These are phyloP conservation scores for Macadamia tetraphylla DNA, from an alignment of 164 flowering plant genomes.

Conservation along the genomic window DNA sequence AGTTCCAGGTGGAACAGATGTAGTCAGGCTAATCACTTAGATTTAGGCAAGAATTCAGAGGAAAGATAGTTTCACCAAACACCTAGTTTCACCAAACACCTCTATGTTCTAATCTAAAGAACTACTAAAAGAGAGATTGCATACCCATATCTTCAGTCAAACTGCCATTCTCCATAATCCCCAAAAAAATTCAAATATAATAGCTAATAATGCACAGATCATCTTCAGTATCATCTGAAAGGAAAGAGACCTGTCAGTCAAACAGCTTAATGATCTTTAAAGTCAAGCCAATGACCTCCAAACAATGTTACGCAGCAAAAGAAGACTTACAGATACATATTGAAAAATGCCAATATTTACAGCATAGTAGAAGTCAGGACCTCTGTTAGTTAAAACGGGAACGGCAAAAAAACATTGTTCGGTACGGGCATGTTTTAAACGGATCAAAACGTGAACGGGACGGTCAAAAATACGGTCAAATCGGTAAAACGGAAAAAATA, in stretches of 20 bases:
- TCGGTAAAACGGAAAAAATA: too few relatives aligned
- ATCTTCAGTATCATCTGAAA: constrained; percentile 92
- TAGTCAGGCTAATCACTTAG: not conserved
- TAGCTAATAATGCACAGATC: constrained; percentile 86
- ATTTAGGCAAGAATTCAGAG: not conserved
- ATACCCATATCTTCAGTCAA: constrained; percentile 96
- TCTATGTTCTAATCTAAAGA: not conserved
- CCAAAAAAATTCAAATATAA: constrained; percentile 71
- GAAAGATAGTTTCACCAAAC: not conserved
- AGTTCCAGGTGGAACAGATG: not conserved
- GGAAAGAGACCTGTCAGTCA: not conserved
- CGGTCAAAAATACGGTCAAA: too few relatives aligned
- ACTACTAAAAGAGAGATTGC: constrained; percentile 10
- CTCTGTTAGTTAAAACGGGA: too few relatives aligned
- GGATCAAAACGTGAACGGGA: too few relatives aligned
- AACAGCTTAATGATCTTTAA: not conserved
- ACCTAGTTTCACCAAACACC: too few relatives aligned
- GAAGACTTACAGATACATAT: constrained; percentile 77
- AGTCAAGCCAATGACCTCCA: not conserved
- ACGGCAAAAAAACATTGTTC: too few relatives aligned
- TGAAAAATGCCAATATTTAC: constrained; percentile 98
- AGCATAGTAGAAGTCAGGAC: constrained; percentile 94
- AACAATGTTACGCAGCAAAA: constrained; percentile 4
- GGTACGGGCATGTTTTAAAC: too few relatives aligned
- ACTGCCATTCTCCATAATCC: constrained; percentile 94